Conservation (phyloP, 2,329 filamentous ascomycete species). For the Beauveria sp. region DNA sequence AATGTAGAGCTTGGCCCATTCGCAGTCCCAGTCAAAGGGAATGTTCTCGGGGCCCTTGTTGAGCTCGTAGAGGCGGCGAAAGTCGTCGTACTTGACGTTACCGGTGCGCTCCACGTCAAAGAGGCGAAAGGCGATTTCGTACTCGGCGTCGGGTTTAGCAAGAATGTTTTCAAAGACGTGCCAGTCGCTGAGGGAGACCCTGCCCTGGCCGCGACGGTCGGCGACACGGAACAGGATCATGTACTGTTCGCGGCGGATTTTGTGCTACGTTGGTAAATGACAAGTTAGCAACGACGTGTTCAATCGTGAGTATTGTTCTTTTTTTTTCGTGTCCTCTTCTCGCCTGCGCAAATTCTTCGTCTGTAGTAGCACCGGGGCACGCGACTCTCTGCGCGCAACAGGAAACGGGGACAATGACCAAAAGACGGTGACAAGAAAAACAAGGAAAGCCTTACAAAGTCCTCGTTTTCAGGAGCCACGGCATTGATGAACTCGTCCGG, state of each 20-base stretch:
- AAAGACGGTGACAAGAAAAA: constrained; percentile 16
- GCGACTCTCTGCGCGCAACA: neutral
- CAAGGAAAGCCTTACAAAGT: constrained; percentile 68
- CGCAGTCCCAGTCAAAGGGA: constrained; percentile 93
- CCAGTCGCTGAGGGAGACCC: constrained; percentile 79
- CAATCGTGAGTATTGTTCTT: neutral
- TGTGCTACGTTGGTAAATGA: constrained; percentile 58
- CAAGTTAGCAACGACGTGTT: constrained; percentile 11
- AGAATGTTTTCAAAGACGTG: constrained; percentile 89
- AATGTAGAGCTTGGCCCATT: constrained; percentile 93
- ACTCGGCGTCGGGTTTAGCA: constrained; percentile 90
- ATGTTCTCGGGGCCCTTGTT: constrained; percentile 82
- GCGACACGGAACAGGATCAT: constrained; percentile 87
- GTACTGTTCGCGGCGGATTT: constrained; percentile 95
- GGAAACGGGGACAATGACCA: neutral
- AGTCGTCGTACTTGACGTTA: constrained; percentile 80
- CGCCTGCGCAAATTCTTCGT: neutral
- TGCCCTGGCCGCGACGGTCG: constrained; percentile 67
- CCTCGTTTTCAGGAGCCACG: constrained; percentile 76
- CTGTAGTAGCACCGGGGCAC: neutral
- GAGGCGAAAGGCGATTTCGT: constrained; percentile 95
- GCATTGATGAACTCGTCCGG: constrained; percentile 86
- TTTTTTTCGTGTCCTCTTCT: neutral
- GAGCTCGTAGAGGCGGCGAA: constrained; percentile 75
- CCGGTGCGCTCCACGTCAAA: constrained; percentile 85